phyloP scores from a whole-genome alignment of 2,329 filamentous ascomycete species.

The Cercospora sp. region DNA sequence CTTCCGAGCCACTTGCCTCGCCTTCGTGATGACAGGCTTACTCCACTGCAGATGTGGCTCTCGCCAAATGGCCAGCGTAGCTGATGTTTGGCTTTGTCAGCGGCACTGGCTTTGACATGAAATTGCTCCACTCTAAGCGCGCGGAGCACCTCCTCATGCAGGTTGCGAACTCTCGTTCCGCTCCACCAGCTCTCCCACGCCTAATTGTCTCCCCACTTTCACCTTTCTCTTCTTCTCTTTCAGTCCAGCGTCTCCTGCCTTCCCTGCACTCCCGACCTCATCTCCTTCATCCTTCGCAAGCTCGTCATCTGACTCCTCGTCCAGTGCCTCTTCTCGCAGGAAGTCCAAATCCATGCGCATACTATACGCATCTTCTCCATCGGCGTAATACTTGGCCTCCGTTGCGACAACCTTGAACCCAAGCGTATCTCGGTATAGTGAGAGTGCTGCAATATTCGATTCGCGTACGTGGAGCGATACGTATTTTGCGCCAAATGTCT shows the following conservation, averaged over 20 bases:
- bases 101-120: too few species aligned
- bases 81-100: too few species aligned
- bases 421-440: conserved; percentile 88
- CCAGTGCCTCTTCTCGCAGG: conserved; percentile 55
- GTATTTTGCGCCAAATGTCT: conserved; percentile 87
- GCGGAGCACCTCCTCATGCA: too few species aligned
- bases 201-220: conserved; percentile 76
- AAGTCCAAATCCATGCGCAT: conserved; percentile 82
- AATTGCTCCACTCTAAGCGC: too few species aligned
- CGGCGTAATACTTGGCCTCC: conserved; percentile 90
- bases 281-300: conserved; percentile 44
- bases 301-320: conserved; percentile 46
- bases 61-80: too few species aligned
- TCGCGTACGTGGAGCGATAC: conserved; percentile 95
- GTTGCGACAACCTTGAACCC: conserved; percentile 85
- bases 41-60: too few species aligned
- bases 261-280: conserved; percentile 26
- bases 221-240: conserved; percentile 72
- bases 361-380: conserved; percentile 91
- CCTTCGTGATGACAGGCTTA: too few species aligned
- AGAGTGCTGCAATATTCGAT: conserved; percentile 86
- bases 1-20: too few species aligned
- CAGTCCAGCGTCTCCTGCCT: conserved; percentile 21
- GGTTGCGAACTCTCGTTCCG: conserved; percentile 25
- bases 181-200: conserved; percentile 75